phyloP scores from a whole-genome alignment of 345 rosid genomes.

The Geranium rotundifolium region DNA sequence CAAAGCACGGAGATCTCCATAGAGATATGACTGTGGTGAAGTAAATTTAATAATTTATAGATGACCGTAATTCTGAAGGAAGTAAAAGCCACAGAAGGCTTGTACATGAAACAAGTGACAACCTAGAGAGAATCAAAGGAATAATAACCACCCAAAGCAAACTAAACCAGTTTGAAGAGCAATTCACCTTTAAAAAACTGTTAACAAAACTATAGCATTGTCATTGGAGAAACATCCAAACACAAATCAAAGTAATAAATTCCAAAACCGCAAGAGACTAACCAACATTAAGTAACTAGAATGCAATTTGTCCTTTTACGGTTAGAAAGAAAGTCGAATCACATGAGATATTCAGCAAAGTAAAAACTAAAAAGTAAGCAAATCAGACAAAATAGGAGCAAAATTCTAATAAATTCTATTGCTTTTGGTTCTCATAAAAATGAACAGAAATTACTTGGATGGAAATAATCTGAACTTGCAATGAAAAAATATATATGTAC shows the following conservation, averaged over 20 bases:
- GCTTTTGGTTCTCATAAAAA: background rate
- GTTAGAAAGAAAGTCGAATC: background rate
- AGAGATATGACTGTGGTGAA: constrained; percentile 4
- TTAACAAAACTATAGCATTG: constrained; percentile 3
- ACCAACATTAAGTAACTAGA: background rate
- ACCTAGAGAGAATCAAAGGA: constrained; percentile 16
- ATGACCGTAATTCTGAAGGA: constrained; percentile 16
- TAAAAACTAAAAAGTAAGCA: background rate
- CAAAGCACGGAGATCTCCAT: background rate
- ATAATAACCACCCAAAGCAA: constrained; percentile 25
- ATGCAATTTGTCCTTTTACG: background rate
- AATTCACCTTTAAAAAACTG: constrained; percentile 8
- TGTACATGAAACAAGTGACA: background rate
- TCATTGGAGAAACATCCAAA: background rate
- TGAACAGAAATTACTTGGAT: background rate
- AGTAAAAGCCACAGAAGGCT: constrained; percentile 10
- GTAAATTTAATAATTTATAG: constrained; percentile 14
- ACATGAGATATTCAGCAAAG: background rate
- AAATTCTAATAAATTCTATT: too few species aligned
- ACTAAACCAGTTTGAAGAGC: constrained; percentile 15
- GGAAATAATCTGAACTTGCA: too few species aligned
- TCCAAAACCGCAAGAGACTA: background rate
- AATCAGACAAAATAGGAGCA: background rate
- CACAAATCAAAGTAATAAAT: background rate
- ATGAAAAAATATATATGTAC: too few species aligned